Base-by-base conservation (phyloP, 2,329 filamentous ascomycete genomes). In the Tolypocladium cylindrosporum region DNA sequence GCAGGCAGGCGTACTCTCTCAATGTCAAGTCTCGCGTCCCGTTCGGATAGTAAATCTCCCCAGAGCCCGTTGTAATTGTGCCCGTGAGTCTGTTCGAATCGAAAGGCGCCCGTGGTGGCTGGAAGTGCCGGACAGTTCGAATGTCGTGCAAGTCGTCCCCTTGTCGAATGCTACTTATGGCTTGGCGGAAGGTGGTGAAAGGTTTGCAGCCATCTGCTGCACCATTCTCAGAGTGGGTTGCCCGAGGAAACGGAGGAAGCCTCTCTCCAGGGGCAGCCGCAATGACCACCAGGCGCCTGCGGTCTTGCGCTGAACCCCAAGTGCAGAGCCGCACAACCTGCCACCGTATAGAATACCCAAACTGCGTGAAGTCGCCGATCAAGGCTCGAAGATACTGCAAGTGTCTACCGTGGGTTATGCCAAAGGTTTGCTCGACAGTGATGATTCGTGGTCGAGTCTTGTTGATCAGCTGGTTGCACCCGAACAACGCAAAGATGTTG, bases 391-490 rank as follows among this genome's bases (percentile, higher is more conserved):
- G 86, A 56, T 81, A 85, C 0, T 74, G 70, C 13, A 73, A 69
- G 57, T 86, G 84, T 0, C 76, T 70, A 0, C 79, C 71, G 27
- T 77, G 74, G 0, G 81, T 69, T 1, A 95, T 78, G 0, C 89
- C 90, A 56, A 83, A 85, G 0, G 90, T 92, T 66, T 96, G 88
- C 64, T 96, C 91, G 0, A 95, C 74, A 0, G 90, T 95, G 1
- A 90, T 80, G 0, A 94, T 67, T 0, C 90, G 79, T 0, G 91
- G 90, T 0, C 78, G 80, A 0, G 80, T 69, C 41, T 79, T 79
- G 6, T 78, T 71, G 0, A 93, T 72, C 0, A 91, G 69, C 4
- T 79, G 69, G 1, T 75, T 72, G 55, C 82, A 83, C 0, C 77
- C 73, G 61, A 80, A 82, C 0, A 86, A 66, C 0, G 78, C 78